phyloP scores from a whole-genome alignment of 345 rosid species.

The Camelina sativa region DNA sequence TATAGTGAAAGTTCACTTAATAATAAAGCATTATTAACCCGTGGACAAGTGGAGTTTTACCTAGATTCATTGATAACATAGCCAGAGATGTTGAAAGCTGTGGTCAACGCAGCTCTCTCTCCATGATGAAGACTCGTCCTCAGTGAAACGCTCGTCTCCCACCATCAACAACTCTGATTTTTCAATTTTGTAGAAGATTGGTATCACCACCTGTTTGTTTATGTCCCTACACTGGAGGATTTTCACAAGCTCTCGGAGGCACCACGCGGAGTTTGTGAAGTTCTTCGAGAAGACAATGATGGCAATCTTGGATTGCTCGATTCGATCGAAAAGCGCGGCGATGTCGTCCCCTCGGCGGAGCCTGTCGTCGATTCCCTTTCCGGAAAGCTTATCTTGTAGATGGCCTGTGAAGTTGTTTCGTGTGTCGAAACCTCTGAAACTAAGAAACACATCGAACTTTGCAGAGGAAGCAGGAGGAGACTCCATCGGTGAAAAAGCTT shows the following conservation, averaged over 20 bases:
- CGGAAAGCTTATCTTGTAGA: conserved; percentile 35
- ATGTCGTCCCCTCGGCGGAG: conserved; percentile 40
- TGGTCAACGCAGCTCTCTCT: conserved; percentile 28
- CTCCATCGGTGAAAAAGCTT: conserved; percentile 12
- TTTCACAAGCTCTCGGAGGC: conserved; percentile 43
- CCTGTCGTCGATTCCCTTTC: conserved; percentile 32
- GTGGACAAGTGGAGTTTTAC: neutral
- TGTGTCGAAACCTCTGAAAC: conserved; percentile 48
- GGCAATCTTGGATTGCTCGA: conserved; percentile 36
- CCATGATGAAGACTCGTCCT: conserved; percentile 26
- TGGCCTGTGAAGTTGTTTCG: conserved; percentile 47
- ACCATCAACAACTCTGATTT: neutral
- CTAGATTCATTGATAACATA: conserved; percentile 30
- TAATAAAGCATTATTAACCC: too few species aligned
- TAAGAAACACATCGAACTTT: conserved; percentile 43
- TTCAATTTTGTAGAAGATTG: conserved; percentile 38
- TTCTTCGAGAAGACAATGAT: conserved; percentile 39
- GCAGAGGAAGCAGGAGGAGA: conserved; percentile 23
- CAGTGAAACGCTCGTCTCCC: conserved; percentile 32
- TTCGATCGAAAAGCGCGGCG: conserved; percentile 36
- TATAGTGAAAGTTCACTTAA: too few species aligned
- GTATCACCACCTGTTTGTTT: conserved; percentile 39
- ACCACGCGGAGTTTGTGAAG: conserved; percentile 38
- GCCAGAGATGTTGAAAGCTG: conserved; percentile 28
- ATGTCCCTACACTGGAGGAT: conserved; percentile 36